Evolutionary conservation across 1,284 basidiomycete species (phyloP).

Genomic region (Fistulinella staudtii): DNA sequence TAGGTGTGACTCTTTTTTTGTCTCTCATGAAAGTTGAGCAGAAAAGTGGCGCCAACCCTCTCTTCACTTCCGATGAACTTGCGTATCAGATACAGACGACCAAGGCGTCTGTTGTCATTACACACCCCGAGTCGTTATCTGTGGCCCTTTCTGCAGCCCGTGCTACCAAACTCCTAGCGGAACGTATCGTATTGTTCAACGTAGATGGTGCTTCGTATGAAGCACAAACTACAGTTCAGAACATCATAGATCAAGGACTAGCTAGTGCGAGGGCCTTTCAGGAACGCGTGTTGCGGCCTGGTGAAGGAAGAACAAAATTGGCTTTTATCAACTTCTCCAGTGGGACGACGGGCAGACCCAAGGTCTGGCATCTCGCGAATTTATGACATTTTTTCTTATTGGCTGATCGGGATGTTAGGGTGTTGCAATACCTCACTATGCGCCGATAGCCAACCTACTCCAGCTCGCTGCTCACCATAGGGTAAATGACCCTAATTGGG

Average conservation of each 20-base stretch:
- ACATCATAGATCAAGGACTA: conserved; percentile 53
- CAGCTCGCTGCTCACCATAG: conserved; percentile 54
- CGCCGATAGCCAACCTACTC: conserved; percentile 63
- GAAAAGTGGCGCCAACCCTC: conserved; percentile 51
- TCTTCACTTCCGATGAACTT: conserved; percentile 53
- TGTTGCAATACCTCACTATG: conserved; percentile 65
- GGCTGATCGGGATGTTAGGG: conserved; percentile 42
- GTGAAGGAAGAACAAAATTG: conserved; percentile 63
- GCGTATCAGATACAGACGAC: conserved; percentile 43
- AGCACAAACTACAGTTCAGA: conserved; percentile 42
- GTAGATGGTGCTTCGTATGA: conserved; percentile 16
- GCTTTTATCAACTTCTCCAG: conserved; percentile 78
- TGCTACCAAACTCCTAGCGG: conserved; percentile 47
- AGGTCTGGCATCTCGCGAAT: conserved; percentile 42
- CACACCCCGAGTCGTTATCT: conserved; percentile 42
- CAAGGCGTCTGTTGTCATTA: conserved; percentile 44
- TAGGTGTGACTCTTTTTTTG: conserved; percentile 27
- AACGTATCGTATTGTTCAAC: conserved; percentile 55
- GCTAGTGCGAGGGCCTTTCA: conserved; percentile 41
- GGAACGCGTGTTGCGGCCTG: conserved; percentile 50
- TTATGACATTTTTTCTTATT: neutral
- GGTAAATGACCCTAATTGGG: conserved; percentile 37
- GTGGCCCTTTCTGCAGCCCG: conserved; percentile 46
- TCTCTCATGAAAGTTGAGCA: conserved; percentile 10
- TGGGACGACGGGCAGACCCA: conserved; percentile 81